Percentiles rank a stretch among this genome's conserved stretches.
Evolutionary conservation across 805 yeast genomes (phyloP).

Genomic region (Kazachstania kunashirensis): DNA sequence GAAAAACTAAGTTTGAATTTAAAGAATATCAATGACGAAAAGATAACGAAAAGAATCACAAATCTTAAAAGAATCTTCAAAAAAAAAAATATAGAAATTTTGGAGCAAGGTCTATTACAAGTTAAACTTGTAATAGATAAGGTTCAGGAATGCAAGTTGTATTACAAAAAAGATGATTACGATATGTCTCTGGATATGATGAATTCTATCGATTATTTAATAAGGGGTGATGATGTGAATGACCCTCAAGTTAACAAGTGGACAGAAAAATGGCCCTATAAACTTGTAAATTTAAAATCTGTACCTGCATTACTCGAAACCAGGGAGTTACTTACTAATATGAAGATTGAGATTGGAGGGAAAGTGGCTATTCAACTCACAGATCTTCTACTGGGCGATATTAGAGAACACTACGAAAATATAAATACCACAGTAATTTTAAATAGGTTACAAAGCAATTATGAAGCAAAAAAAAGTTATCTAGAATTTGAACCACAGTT

Average conservation of each 20-base stretch:
- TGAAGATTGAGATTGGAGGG: slow-evolving; percentile 59
- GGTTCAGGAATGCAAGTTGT: slow-evolving; percentile 31
- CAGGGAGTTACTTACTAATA: slow-evolving; percentile 41
- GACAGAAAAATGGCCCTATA: slow-evolving; percentile 35
- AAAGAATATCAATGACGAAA: slow-evolving; percentile 36
- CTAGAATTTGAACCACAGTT: slow-evolving; percentile 33
- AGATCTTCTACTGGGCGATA: slow-evolving; percentile 47
- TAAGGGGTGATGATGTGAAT: slow-evolving; percentile 41
- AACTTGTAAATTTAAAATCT: slow-evolving; percentile 24
- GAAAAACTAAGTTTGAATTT: slow-evolving; percentile 39
- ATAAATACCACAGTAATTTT: slow-evolving; percentile 42
- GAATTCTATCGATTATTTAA: slow-evolving; percentile 45
- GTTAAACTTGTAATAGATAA: slow-evolving; percentile 37
- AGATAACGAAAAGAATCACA: slow-evolving; percentile 42
- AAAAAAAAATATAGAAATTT: slow-evolving; percentile 46
- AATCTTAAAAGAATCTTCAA: slow-evolving; percentile 42
- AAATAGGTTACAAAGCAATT: slow-evolving; percentile 32
- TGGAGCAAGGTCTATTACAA: slow-evolving; percentile 52
- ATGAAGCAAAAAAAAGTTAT: slow-evolving; percentile 25
- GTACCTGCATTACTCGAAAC: slow-evolving; percentile 30
- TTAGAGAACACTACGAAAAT: slow-evolving; percentile 46
- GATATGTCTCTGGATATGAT: slow-evolving; percentile 49
- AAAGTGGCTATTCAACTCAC: slow-evolving; percentile 54
- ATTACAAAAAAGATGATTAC: slow-evolving; percentile 33
- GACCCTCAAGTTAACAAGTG: slow-evolving; percentile 23